Evolutionary conservation across 2,329 filamentous ascomycete species (phyloP).

Genomic region (Aspergillus hiratsukae): DNA sequence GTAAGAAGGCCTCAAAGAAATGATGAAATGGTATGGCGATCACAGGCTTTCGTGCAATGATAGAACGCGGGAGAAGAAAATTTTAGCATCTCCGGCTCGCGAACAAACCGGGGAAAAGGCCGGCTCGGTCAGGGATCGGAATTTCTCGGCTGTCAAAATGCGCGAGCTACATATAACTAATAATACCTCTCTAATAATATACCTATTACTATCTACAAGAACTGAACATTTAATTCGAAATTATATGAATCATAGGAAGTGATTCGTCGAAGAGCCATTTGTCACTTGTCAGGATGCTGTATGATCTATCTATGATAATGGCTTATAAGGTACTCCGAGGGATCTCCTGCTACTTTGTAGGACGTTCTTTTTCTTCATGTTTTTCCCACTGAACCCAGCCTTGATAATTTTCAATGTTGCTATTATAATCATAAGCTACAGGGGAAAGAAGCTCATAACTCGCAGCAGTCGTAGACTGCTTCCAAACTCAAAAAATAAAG

Average conservation of each 20-base stretch:
- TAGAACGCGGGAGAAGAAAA: constrained; percentile 12
- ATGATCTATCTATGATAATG: background rate
- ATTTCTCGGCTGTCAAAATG: constrained; percentile 15
- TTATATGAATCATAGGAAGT: background rate
- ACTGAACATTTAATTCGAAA: background rate
- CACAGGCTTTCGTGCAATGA: constrained; percentile 2
- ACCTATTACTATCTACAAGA: background rate
- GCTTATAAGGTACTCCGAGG: background rate
- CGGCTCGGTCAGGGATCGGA: constrained; percentile 18
- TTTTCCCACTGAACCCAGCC: background rate
- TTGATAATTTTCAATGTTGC: background rate
- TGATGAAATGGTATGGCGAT: constrained; percentile 14
- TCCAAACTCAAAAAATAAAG: background rate
- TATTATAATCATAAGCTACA: background rate
- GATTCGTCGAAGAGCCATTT: too few relatives aligned
- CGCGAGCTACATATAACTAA: too few relatives aligned
- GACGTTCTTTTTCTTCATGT: background rate
- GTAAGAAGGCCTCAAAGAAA: constrained; percentile 2
- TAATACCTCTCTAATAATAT: background rate
- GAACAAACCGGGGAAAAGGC: constrained; percentile 5
- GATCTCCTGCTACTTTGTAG: background rate
- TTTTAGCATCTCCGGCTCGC: constrained; percentile 6
- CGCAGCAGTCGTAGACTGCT: background rate
- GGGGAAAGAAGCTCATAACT: background rate
- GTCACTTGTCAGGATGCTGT: background rate